Conservation (phyloP, 495 filamentous ascomycete species). For the Platismatia glauca region DNA sequence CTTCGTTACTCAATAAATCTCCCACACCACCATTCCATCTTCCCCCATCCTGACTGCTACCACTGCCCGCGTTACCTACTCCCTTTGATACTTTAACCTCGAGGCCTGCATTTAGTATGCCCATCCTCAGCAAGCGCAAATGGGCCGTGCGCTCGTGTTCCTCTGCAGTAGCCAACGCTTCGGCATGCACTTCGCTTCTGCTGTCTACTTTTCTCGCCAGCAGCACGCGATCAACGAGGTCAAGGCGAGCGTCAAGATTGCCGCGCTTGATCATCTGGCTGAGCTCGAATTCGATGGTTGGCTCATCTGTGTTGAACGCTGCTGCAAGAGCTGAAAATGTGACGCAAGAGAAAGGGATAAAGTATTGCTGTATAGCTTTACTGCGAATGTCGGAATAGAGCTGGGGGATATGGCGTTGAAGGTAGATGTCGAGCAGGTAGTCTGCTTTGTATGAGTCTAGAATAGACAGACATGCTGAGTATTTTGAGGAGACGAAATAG, state of each 20-base stretch:
- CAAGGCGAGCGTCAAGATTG: conserved; percentile 69
- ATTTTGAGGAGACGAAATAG: conserved; percentile 81
- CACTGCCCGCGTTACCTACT: conserved; percentile 1
- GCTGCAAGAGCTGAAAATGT: conserved; percentile 59
- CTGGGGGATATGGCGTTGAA: conserved; percentile 62
- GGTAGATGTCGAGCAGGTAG: conserved; percentile 81
- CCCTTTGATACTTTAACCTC: conserved; percentile 46
- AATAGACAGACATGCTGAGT: conserved; percentile 70
- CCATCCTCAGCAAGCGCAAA: conserved; percentile 65
- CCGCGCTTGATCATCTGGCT: conserved; percentile 63
- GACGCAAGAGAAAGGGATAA: conserved; percentile 69
- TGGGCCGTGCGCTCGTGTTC: conserved; percentile 65
- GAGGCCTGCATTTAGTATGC: conserved; percentile 62
- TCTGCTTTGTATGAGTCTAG: conserved; percentile 74
- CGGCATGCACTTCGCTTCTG: conserved; percentile 56
- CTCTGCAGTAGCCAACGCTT: conserved; percentile 56
- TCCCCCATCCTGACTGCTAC: conserved; percentile 9
- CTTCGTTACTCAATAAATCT: conserved; percentile 7
- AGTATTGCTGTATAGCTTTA: conserved; percentile 89
- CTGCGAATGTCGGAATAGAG: conserved; percentile 67
- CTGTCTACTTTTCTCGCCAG: conserved; percentile 56
- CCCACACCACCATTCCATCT: conserved; percentile 1
- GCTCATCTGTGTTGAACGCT: conserved; percentile 49
- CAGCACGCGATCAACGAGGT: conserved; percentile 72
- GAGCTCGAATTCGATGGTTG: conserved; percentile 66